Evolutionary conservation across 768 basidiomycete genomes (phyloP).

Genomic region (Lyophyllum atratum): DNA sequence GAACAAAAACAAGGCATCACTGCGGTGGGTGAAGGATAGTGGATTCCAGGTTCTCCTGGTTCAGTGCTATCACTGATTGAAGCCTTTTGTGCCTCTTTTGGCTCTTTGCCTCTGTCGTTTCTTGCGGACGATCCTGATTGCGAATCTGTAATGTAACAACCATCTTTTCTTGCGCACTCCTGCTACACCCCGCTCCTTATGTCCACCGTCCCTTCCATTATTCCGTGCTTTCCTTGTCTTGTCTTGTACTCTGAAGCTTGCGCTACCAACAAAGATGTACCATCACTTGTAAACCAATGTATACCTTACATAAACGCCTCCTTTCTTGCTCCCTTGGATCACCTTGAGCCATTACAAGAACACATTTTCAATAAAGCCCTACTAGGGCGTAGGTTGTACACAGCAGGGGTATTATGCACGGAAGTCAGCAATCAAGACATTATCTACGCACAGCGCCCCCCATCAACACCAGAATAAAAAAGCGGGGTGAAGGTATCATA

Average conservation of each 20-base stretch:
- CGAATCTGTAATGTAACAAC: neutral
- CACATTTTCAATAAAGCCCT: neutral
- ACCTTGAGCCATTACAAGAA: neutral
- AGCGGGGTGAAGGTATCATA: neutral
- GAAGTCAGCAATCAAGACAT: neutral
- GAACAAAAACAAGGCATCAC: conserved; percentile 45
- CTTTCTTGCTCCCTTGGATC: neutral
- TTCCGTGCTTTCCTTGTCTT: neutral
- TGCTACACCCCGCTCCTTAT: neutral
- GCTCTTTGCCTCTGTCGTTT: neutral
- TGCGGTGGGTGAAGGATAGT: conserved; percentile 62
- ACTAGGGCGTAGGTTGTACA: neutral
- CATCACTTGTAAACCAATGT: conserved; percentile 1
- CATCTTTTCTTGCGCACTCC: neutral
- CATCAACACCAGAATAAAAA: neutral
- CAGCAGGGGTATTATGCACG: neutral
- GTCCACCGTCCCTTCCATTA: neutral
- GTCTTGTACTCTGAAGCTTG: neutral
- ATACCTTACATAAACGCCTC: neutral
- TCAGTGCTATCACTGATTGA: conserved; percentile 39
- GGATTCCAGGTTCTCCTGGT: conserved; percentile 69
- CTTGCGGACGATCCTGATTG: neutral
- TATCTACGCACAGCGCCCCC: neutral
- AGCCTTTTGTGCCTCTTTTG: neutral
- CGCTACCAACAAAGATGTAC: neutral